Evolutionary conservation across 495 filamentous ascomycete species (phyloP).

Genomic region (Penicillium robsamsonii): DNA sequence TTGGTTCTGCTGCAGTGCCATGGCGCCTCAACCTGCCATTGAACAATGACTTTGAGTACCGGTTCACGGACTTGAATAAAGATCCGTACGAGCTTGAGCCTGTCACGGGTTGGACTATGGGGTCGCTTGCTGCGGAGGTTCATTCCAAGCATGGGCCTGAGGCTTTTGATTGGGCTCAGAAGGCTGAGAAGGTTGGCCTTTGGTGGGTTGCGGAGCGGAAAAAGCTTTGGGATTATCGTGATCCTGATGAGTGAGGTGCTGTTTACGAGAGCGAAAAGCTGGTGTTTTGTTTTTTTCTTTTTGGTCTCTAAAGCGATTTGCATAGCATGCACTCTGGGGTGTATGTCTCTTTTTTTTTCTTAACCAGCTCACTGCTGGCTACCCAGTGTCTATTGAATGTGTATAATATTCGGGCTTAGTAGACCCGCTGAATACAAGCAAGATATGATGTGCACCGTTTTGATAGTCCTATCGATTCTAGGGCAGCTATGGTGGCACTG

Average conservation of each 20-base stretch:
- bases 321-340: neutral
- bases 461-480: neutral
- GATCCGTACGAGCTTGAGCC: conserved; percentile 39
- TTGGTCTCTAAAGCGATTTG: neutral
- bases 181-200: conserved; percentile 36
- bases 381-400: neutral
- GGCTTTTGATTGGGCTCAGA: conserved; percentile 36
- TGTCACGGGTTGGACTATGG: conserved; percentile 34
- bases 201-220: conserved; percentile 41
- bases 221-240: conserved; percentile 32
- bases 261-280: neutral
- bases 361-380: neutral
- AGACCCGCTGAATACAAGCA: neutral
- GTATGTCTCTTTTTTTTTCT: neutral
- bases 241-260: conserved; percentile 1
- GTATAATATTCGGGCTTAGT: neutral
- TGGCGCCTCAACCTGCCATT: conserved; percentile 44
- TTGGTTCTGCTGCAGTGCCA: conserved; percentile 37
- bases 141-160: conserved; percentile 32
- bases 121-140: conserved; percentile 27
- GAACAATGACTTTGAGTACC: conserved; percentile 36
- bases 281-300: neutral
- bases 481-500: neutral
- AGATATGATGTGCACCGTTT: neutral
- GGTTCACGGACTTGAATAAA: conserved; percentile 33